Base-by-base conservation (phyloP, 2,329 filamentous ascomycete species). In the Curvularia sp. region DNA sequence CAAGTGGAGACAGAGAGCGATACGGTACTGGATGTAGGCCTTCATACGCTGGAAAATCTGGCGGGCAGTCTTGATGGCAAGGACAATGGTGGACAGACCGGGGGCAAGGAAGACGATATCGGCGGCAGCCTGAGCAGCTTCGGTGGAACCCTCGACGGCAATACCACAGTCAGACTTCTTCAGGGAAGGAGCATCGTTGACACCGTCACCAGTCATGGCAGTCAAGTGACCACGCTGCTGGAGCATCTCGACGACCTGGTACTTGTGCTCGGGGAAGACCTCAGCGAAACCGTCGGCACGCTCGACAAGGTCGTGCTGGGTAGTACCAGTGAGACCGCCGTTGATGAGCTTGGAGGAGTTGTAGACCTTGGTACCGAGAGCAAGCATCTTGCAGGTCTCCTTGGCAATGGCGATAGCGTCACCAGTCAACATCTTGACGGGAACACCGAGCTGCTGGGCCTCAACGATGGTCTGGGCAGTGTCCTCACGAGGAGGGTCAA, bases 311-410 rank as follows among this genome's bases (percentile, higher is more conserved):
- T 92, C 89, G 80, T 91, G 87, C 80, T 91, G 87, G 60, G 88
- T 88, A 64, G 87, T 86, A 68, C 89, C 89, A 59, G 87, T 84
- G 61, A 92, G 84, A 82, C 89, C 89, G 79, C 89, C 88, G 79
- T 90, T 87, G 69, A 91, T 90, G 66, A 92, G 85, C 80, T 88
- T 89, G 74, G 89, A 87, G 59, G 89, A 91, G 82, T 91, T 90
- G 83, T 92, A 92, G 66, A 92, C 89, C 83, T 91, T 91, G 76
- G 89, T 91, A 69, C 88, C 88, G 59, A 92, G 86, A 66, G 89
- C 88, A 76, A 92, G 83, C 87, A 91, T 91, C 82, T 91, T 90
- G 85, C 89, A 92, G 67, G 89, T 92, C 80, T 92, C 89, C 82
- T 91, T 91, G 59, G 89, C 89, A 66, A 92, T 92, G 70, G 89